Conservation (phyloP, 257 asterid genomes). For the Eucommia ulmoides region DNA sequence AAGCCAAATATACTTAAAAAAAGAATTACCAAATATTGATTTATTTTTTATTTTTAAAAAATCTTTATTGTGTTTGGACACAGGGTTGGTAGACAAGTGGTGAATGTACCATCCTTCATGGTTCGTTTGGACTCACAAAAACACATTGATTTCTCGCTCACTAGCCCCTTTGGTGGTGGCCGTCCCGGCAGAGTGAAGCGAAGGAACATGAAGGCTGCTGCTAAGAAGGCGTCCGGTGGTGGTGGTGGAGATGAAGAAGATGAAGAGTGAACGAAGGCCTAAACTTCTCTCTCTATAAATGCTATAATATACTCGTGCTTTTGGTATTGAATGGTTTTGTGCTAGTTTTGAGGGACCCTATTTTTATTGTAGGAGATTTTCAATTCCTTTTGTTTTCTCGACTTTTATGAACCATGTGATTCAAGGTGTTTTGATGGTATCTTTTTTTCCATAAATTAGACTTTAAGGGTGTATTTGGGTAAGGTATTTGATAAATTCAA, state of each 20-base stretch:
- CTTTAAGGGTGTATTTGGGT: too few relatives aligned
- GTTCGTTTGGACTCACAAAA: conserved; percentile 61
- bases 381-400: too few relatives aligned
- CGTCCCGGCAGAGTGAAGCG: conserved; percentile 57
- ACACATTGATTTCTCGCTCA: conserved; percentile 60
- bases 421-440: too few relatives aligned
- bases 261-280: conserved; percentile 17
- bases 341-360: too few relatives aligned
- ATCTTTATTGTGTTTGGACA: neutral
- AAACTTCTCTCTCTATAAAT: too few relatives aligned
- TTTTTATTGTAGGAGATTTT: conserved; percentile 12
- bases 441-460: too few relatives aligned
- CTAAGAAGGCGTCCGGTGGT: conserved; percentile 52
- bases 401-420: too few relatives aligned
- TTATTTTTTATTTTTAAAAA: neutral
- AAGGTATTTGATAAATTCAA: too few relatives aligned
- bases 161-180: conserved; percentile 63
- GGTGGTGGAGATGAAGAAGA: conserved; percentile 46
- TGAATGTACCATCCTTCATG: conserved; percentile 52
- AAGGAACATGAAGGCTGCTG: conserved; percentile 42
- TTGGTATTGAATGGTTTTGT: too few relatives aligned
- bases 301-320: too few relatives aligned
- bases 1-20: too few relatives aligned
- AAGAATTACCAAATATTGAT: too few relatives aligned
- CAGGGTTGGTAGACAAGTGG: conserved; percentile 69